Conservation (phyloP, 2,329 filamentous ascomycete species). For the Fusarium mexicanum region DNA sequence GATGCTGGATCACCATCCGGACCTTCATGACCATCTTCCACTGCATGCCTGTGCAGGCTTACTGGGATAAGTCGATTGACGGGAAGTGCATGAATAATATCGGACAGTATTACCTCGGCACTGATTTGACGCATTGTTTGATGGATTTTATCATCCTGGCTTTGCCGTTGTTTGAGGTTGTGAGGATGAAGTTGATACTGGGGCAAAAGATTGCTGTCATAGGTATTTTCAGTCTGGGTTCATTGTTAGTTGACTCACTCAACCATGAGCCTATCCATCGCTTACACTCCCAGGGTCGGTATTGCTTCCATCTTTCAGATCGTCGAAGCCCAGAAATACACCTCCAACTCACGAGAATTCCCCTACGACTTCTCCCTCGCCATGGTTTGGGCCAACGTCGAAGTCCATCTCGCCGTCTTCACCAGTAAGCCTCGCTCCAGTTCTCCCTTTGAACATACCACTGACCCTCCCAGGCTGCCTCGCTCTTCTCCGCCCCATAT, state of each 20-base stretch:
- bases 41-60: conserved; percentile 27
- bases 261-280: accelerated
- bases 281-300: conserved; percentile 15
- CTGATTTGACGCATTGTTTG: conserved; percentile 27
- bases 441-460: accelerated
- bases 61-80: conserved; percentile 27
- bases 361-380: conserved; percentile 26
- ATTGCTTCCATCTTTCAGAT: conserved; percentile 30
- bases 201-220: conserved; percentile 30
- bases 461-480: conserved; percentile 14
- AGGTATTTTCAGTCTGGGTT: conserved; percentile 23
- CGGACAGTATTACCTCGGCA: conserved; percentile 15
- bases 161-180: conserved; percentile 17
- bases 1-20: conserved; percentile 43
- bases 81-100: conserved; percentile 13
- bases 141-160: conserved; percentile 29
- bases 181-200: conserved; percentile 14
- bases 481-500: conserved; percentile 27
- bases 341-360: conserved; percentile 21
- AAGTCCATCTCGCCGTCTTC: conserved; percentile 24
- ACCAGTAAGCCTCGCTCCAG: neutral
- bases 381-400: conserved; percentile 31
- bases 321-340: conserved; percentile 11
- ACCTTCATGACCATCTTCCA: conserved; percentile 32
- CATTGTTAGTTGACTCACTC: neutral